Conservation (phyloP, 306 rosid species). For the Ceratonia siliqua region DNA sequence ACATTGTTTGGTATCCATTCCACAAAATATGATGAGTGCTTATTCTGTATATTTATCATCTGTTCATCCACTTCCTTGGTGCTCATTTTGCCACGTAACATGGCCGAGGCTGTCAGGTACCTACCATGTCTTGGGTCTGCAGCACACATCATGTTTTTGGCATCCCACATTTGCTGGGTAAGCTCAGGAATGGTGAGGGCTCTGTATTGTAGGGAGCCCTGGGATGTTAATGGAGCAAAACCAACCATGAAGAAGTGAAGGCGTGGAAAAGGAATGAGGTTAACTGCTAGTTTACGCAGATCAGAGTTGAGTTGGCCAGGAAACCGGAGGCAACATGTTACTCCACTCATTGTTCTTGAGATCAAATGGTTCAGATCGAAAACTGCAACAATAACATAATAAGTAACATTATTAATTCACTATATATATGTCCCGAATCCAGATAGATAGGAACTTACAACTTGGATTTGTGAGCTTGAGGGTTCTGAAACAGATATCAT, state of each 20-base stretch:
- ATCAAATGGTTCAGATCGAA: constrained; percentile 83
- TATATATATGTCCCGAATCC: too few species aligned
- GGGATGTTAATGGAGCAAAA: constrained; percentile 71
- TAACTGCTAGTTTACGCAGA: constrained; percentile 72
- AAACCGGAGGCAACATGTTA: constrained; percentile 81
- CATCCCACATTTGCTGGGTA: constrained; percentile 87
- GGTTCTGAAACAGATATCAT: constrained; percentile 77
- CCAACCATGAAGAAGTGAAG: constrained; percentile 90
- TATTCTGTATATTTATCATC: constrained; percentile 79
- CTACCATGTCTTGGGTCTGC: constrained; percentile 82
- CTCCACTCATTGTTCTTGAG: constrained; percentile 84
- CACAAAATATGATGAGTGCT: constrained; percentile 72
- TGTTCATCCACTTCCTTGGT: constrained; percentile 82
- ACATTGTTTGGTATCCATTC: constrained; percentile 87
- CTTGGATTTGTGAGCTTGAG: constrained; percentile 91
- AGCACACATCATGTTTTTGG: constrained; percentile 82
- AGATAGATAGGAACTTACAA: constrained; percentile 47
- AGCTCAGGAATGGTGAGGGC: constrained; percentile 84
- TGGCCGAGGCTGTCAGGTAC: constrained; percentile 75
- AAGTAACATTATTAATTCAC: too few species aligned
- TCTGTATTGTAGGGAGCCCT: constrained; percentile 65
- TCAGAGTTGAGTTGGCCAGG: constrained; percentile 85
- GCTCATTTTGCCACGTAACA: constrained; percentile 83
- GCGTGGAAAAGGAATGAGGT: constrained; percentile 81
- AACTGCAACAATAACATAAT: constrained; percentile 42